A percentile compares a stretch with the other conserved stretches of the same genome.
Evolutionary conservation across 768 basidiomycete genomes (phyloP).

Genomic region (Rhodotorula sphaerocarpa): DNA sequence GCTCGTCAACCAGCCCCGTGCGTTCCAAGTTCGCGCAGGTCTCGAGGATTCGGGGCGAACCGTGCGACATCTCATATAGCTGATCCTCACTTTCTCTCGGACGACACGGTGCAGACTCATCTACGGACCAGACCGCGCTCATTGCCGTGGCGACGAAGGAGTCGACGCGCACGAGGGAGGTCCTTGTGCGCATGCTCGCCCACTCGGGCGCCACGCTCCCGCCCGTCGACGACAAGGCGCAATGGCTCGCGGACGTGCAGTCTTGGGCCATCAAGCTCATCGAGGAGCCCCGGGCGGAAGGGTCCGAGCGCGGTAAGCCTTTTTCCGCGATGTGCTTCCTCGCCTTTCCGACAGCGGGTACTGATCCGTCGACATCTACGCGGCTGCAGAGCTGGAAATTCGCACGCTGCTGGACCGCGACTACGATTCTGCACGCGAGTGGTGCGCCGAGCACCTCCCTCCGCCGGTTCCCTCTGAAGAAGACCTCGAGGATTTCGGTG

Average conservation of each 20-base stretch:
- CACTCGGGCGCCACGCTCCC: slow-evolving; percentile 16
- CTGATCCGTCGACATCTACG: background rate
- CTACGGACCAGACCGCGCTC: background rate
- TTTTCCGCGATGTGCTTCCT: background rate
- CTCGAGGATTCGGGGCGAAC: too few species aligned
- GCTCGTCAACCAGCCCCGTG: slow-evolving; percentile 9
- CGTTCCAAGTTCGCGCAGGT: background rate
- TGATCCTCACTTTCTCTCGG: too few species aligned
- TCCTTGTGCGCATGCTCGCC: slow-evolving; percentile 16
- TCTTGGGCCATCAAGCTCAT: slow-evolving; percentile 7
- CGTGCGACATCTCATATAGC: background rate
- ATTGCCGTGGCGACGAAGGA: slow-evolving; percentile 3
- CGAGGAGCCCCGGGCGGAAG: background rate
- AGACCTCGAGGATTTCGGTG: background rate
- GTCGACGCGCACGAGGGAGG: background rate
- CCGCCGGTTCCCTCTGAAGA: background rate
- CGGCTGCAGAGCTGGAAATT: background rate
- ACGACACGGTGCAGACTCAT: background rate
- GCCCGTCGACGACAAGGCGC: background rate
- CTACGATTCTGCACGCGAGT: background rate
- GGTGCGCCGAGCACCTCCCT: background rate
- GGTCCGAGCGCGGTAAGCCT: background rate
- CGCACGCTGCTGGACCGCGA: background rate
- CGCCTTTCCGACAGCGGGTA: too few species aligned
- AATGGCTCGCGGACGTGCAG: slow-evolving; percentile 1